phyloP scores from a whole-genome alignment of 257 asterid genomes.

The Linderniella brevidens region DNA sequence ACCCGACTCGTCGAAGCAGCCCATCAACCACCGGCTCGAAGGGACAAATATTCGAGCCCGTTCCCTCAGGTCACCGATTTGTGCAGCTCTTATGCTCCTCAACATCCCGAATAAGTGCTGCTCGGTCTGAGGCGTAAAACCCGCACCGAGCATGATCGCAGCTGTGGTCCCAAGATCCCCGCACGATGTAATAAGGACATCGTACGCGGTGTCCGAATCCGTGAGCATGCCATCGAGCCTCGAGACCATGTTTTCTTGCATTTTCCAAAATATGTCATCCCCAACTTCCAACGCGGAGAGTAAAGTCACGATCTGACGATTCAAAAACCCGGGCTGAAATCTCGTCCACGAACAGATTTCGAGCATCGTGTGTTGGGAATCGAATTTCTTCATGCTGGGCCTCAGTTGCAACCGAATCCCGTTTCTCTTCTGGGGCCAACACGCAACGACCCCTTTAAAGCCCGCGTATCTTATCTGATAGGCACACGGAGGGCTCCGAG shows the following conservation, averaged over 20 bases:
- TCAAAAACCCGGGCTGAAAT: constrained; percentile 80
- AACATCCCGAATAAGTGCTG: constrained; percentile 85
- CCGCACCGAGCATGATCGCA: constrained; percentile 78
- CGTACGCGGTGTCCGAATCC: constrained; percentile 60
- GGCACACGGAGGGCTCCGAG: constrained; percentile 52
- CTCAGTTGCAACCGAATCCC: constrained; percentile 38
- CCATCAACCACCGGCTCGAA: constrained; percentile 88
- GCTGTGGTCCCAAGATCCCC: constrained; percentile 62
- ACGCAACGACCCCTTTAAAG: constrained; percentile 75
- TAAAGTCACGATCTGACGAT: constrained; percentile 69
- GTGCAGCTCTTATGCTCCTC: constrained; percentile 71
- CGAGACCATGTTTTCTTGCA: constrained; percentile 63
- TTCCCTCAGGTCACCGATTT: constrained; percentile 73
- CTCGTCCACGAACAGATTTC: constrained; percentile 94
- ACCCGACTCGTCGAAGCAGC: constrained; percentile 81
- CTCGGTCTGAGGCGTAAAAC: constrained; percentile 63
- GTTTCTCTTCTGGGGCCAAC: constrained; percentile 44
- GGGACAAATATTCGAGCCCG: constrained; percentile 72
- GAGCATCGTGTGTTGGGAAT: constrained; percentile 52
- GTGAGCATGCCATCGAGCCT: constrained; percentile 49
- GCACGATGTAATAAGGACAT: constrained; percentile 61
- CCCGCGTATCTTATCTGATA: constrained; percentile 88
- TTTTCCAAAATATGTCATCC: constrained; percentile 50
- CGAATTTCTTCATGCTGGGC: constrained; percentile 66
- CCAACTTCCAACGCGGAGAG: constrained; percentile 66